Base-by-base conservation (phyloP, 1,284 basidiomycete species). In the Ganoderma meredithae region DNA sequence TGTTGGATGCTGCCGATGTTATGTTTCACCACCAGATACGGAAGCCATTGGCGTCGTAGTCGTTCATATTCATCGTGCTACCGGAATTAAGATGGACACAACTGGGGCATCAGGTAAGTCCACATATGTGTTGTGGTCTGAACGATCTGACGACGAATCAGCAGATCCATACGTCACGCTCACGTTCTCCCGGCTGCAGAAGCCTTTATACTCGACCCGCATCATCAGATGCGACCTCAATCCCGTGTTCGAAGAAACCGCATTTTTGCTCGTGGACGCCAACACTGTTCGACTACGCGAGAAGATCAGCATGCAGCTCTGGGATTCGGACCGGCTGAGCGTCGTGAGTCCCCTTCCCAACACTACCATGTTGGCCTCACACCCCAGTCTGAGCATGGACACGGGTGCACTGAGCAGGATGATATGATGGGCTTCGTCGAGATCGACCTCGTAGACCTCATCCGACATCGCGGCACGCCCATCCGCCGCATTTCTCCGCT, bases 171-270 rank as follows among this genome's bases (percentile, higher is more conserved):
- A 81, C 68, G 73, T 80, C n/a, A 80, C 79, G 19, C 71, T 81
- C 56, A 78, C 79, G 4, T 81, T 74, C 68, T 80, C 79, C 9
- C 73, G 75, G 8, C 73, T 80, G 78, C 90, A 89, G 8, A 91
- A 90, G 75, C 86, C 90, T 0, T 76, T 93, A 3, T 94, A 91
- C 84, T 90, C 89, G 36, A 93, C 90, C 3, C 83, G 93, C 59
- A 90, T 94, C 76, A 90, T 94, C 74, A 81, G 86, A 55, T 82
- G 83, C 19, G 89, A 91, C 69, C 79, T 86, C 25, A 86, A 90
- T 72, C 92, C 92, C 2, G 86, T 92, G 4, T 95, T 87, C 83
- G 92, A 95, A 75, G 94, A 96, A 81, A 92, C 88, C 0, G 86
- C 88, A 0, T 85, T 88, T 15, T 74, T 95, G 6, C 81, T 93